Evolutionary conservation across 371 early-diverging fungal species (phyloP).

Genomic region (Apophysomyces ossiformis): DNA sequence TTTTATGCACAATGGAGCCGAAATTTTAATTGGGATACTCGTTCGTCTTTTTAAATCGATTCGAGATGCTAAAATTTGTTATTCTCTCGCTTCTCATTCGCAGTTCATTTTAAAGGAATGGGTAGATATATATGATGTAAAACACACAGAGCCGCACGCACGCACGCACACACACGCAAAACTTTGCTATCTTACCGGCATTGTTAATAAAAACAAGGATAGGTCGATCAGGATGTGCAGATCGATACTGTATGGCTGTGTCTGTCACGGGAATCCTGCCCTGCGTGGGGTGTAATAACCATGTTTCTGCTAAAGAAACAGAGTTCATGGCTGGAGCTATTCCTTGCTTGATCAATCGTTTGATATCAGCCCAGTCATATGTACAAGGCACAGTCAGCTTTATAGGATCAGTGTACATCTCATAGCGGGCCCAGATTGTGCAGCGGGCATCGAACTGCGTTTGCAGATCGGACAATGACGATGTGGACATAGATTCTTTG

Average conservation of each 20-base stretch:
- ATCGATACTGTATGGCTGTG: background rate
- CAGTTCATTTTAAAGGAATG: background rate
- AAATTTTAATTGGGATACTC: conserved; percentile 9
- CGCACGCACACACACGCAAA: too few species aligned
- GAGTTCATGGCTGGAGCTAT: conserved; percentile 8
- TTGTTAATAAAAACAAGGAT: background rate
- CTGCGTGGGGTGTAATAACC: conserved; percentile 5
- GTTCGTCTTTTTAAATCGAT: conserved; percentile 10
- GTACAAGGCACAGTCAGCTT: conserved; percentile 9
- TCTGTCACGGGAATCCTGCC: conserved; percentile 6
- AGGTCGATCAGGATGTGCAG: background rate
- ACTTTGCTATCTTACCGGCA: background rate
- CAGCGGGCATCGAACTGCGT: background rate
- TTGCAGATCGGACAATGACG: background rate
- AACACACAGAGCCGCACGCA: too few species aligned
- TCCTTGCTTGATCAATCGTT: conserved; percentile 7
- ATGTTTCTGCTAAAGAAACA: conserved; percentile 8
- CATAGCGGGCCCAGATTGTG: conserved; percentile 3
- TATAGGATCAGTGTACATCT: conserved; percentile 8
- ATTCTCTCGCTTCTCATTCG: background rate
- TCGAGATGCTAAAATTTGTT: conserved; percentile 5
- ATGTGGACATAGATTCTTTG: background rate
- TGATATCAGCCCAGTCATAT: conserved; percentile 15
- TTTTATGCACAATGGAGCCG: conserved; percentile 7
- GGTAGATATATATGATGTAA: too few species aligned